phyloP scores from a whole-genome alignment of 192 early-diverging fungal genomes.

The Backusella tuberculispora region DNA sequence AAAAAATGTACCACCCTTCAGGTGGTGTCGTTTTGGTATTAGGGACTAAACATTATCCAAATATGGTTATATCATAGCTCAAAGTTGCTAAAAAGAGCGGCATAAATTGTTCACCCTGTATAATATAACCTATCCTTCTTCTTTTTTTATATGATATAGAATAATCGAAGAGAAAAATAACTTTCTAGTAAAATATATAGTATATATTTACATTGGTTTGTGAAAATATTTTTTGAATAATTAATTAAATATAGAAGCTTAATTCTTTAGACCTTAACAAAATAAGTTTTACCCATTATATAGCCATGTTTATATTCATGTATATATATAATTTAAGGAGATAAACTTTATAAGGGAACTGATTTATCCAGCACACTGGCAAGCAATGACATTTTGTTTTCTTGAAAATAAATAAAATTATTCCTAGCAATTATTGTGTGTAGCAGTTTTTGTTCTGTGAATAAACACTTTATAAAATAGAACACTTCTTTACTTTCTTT shows the following conservation, averaged over 20 bases:
- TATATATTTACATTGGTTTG: not conserved
- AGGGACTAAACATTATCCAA: constrained; percentile 7
- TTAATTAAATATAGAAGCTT: not conserved
- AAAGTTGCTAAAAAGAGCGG: not conserved
- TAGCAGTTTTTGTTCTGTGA: too few relatives aligned
- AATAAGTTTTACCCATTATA: not conserved
- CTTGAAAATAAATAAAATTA: not conserved
- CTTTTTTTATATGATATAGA: not conserved
- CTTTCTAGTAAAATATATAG: not conserved
- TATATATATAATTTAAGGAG: not conserved
- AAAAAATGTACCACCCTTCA: not conserved
- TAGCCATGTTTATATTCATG: not conserved
- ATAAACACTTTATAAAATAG: too few relatives aligned
- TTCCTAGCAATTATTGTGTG: not conserved
- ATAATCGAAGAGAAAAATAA: not conserved
- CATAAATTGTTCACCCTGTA: not conserved
- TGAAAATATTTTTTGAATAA: not conserved
- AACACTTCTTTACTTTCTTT: not conserved
- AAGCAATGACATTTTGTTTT: not conserved
- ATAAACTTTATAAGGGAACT: not conserved
- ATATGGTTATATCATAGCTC: constrained; percentile 9
- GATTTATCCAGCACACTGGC: not conserved
- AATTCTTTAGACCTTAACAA: not conserved
- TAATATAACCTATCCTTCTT: not conserved
- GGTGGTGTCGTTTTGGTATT: constrained; percentile 7